These are phyloP conservation scores for Rhizopogon roseolus DNA, from an alignment of 768 basidiomycete genomes.

Conservation along the genomic window DNA sequence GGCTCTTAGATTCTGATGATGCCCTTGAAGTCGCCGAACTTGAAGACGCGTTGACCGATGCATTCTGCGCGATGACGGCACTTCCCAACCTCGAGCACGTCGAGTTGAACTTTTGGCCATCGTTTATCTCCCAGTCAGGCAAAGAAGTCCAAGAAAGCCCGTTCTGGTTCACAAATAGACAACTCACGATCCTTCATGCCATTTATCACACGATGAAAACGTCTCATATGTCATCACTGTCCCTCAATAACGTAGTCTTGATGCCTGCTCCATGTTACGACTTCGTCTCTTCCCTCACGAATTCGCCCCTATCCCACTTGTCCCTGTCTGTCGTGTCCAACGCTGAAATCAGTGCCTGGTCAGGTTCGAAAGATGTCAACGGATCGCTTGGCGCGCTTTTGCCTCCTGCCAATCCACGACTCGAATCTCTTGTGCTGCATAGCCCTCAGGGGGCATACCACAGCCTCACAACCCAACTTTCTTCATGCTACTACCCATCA, in stretches of 20 bases:
- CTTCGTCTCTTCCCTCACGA: conserved; percentile 18
- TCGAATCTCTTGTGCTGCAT: conserved; percentile 18
- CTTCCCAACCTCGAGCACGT: conserved; percentile 18
- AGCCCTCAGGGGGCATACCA: conserved; percentile 26
- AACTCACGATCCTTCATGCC: conserved; percentile 18
- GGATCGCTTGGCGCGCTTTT: conserved; percentile 20
- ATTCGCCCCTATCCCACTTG: conserved; percentile 24
- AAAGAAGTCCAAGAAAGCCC: conserved; percentile 21
- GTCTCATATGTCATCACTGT: conserved; percentile 14
- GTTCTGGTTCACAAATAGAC: conserved; percentile 27
- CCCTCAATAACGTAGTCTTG: conserved; percentile 19
- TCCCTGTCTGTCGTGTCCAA: conserved; percentile 27
- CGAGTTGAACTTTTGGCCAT: conserved; percentile 26
- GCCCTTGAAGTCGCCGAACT: conserved; percentile 27
- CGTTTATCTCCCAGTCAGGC: conserved; percentile 19
- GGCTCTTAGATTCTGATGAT: conserved; percentile 13
- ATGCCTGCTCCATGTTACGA: conserved; percentile 21
- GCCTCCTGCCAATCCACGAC: conserved; percentile 12
- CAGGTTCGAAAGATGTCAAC: conserved; percentile 25
- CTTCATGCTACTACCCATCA: conserved; percentile 16
- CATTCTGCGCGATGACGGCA: conserved; percentile 14
- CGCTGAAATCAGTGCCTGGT: conserved; percentile 24
- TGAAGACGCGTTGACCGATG: conserved; percentile 23
- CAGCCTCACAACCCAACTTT: conserved; percentile 18
- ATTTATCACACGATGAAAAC: conserved; percentile 18